Evolutionary conservation across 306 rosid genomes (phyloP), one percentile per base, ranked within the genome.

Genomic region (Arachis stenosperma): DNA sequence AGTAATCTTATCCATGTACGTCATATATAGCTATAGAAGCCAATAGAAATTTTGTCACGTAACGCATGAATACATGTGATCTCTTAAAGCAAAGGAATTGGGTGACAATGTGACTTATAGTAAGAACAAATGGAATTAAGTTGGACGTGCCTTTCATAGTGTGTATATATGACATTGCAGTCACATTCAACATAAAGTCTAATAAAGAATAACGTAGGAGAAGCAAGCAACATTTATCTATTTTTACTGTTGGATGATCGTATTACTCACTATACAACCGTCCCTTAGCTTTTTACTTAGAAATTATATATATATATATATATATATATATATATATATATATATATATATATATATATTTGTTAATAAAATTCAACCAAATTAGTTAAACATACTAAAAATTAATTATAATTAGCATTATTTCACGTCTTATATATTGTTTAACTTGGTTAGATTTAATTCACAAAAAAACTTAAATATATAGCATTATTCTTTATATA

Each of bases 61-160:
- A 78, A 77, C 80, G 61, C 65, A 78, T 69, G 70, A 54, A 68
- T 66, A 48, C 56, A 68, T 78, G 74, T 50, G 70, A 51, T 36
- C 64, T 54, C 55, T 54, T 67, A 14, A 13, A 44, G 62, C 17
- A 14, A 48, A 79, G 63, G 11, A 47, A n/a, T 44, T 15, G n/a
- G 40, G 64, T 42, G 46, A 10, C 56, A 42, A 33, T 33, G 37
- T 33, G 37, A 2, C 44, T 13, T 44, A 36, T 56, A 47, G n/a
- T 42, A 14, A 50, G 40, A 44, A 61, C 1, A 52, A 29, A 8
- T 46, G 7, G 13, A 37, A 36, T 30, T 40, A 42, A 62, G 55
- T 62, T 14, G 46, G 63, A 67, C 12, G 43, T 66, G 62, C 29
- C 61, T 65, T 65, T 56, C 61, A 52, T 8, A 52, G 27, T 52